These are phyloP conservation scores for Kregervanrija delftensis DNA, from an alignment of 805 yeast species.

Conservation along the genomic window DNA sequence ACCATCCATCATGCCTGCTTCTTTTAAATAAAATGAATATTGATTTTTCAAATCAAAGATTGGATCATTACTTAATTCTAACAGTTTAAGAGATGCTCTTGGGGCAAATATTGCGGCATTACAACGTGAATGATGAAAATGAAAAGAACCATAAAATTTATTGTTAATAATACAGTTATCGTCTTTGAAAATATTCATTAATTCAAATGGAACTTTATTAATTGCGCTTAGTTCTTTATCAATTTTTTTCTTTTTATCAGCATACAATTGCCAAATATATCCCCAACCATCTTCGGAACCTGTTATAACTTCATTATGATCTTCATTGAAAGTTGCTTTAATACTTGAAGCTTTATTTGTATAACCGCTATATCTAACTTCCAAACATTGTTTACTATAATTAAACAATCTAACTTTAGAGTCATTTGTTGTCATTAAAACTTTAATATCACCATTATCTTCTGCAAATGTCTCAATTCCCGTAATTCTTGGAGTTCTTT, in stretches of 20 bases:
- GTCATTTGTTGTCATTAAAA: conserved; percentile 74
- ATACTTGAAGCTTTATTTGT: conserved; percentile 68
- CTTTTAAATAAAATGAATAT: conserved; percentile 4
- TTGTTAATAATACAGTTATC: conserved; percentile 40
- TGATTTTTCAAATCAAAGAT: conserved; percentile 51
- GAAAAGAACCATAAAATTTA: conserved; percentile 60
- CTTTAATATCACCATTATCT: conserved; percentile 14
- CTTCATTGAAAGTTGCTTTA: conserved; percentile 56
- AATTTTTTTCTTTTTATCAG: conserved; percentile 9
- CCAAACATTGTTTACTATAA: conserved; percentile 43
- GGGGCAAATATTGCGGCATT: conserved; percentile 82
- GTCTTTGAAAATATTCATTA: conserved; percentile 21
- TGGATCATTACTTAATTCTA: conserved; percentile 72
- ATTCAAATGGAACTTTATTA: conserved; percentile 5
- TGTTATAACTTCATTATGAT: conserved; percentile 50
- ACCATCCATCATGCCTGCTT: conserved; percentile 6
- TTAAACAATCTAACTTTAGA: conserved; percentile 68
- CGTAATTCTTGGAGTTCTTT: conserved; percentile 57
- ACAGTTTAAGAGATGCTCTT: conserved; percentile 48
- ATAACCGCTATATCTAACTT: conserved; percentile 67
- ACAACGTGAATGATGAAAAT: conserved; percentile 67
- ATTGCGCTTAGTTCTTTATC: conserved; percentile 15
- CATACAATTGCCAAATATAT: conserved; percentile 57
- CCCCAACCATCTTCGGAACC: conserved; percentile 89
- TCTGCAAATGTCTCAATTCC: conserved; percentile 52